Conservation (phyloP, 202 grass and related monocot species). For the Setaria italica region DNA sequence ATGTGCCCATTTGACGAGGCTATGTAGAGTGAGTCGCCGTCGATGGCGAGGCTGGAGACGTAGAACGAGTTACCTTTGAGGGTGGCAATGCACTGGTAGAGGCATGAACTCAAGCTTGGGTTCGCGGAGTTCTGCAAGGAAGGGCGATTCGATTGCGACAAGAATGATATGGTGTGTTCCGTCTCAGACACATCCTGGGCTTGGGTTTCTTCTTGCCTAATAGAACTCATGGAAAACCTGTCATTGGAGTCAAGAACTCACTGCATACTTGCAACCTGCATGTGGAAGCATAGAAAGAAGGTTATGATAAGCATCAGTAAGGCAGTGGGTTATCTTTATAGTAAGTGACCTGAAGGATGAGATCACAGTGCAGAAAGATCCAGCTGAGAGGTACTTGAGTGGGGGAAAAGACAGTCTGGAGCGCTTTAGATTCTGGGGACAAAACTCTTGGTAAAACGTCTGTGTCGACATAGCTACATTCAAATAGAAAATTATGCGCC, state of each 20-base stretch:
- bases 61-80: slow-evolving; percentile 64
- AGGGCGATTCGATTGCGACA: slow-evolving; percentile 31
- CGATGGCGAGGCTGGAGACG: slow-evolving; percentile 57
- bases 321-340: slow-evolving; percentile 39
- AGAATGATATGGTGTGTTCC: slow-evolving; percentile 34
- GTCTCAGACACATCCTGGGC: slow-evolving; percentile 19
- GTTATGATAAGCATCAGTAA: slow-evolving; percentile 32
- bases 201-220: slow-evolving; percentile 1
- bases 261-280: slow-evolving; percentile 22
- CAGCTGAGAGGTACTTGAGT: slow-evolving; percentile 36
- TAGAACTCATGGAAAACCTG: slow-evolving; percentile 43
- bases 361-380: slow-evolving; percentile 14
- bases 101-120: slow-evolving; percentile 5
- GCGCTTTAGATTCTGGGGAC: slow-evolving; percentile 35
- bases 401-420: slow-evolving; percentile 42
- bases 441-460: slow-evolving; percentile 27
- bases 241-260: slow-evolving; percentile 15
- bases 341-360: not conserved
- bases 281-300: slow-evolving; percentile 14
- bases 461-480: slow-evolving; percentile 9
- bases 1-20: slow-evolving; percentile 64
- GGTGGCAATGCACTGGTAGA: slow-evolving; percentile 51
- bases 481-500: slow-evolving; percentile 33
- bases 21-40: slow-evolving; percentile 47
- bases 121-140: slow-evolving; percentile 6